Evolutionary conservation across 495 filamentous ascomycete species (phyloP), one percentile per base, ranked within the genome.

Genomic region (Penicillium cataractarum): DNA sequence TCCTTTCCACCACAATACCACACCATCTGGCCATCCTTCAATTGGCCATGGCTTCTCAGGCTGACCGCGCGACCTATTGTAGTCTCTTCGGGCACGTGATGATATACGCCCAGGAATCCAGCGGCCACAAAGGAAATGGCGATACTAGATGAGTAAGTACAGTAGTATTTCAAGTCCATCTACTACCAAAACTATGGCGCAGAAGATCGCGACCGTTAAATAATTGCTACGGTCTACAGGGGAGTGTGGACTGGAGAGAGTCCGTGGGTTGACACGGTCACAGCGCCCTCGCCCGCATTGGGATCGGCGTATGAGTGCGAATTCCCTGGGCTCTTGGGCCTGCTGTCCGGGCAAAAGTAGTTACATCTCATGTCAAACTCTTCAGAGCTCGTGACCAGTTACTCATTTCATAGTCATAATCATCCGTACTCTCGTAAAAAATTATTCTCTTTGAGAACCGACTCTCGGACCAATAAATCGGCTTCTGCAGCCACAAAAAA

Each of bases 401-500:
- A 27, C 21, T 9, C 3, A 50, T 50, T 7, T 29, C 15, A 29
- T n/a, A 27, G 1, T 24, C 24, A 17, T n/a, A 2, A 2, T 27
- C 4, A 24, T 24, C 46, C 42, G 9, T 31, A 29, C 46, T 27
- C 5, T 50, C 26, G 24, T 21, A 8, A 22, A 24, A 8, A 50
- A 2, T 50, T 50, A 2, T 50, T 50, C 26, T 48, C 22, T 27
- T 27, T 17, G 12, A 26, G 26, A 50, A 50, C 35, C 31, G 31
- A 54, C 51, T 33, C 51, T 6, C 21, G 49, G 55, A 55, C 60
- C 33, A 26, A 59, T 22, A 37, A 48, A 63, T 54, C 49, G 19
- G 15, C 53, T n/a, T 59, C 60, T 63, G 64, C 60, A 66, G 57
- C 44, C 64, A 59, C 64, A 26, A 37, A 53, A 48, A 29, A 50